phyloP scores from a whole-genome alignment of 1,284 basidiomycete genomes.

The Boletellus deceptivus region DNA sequence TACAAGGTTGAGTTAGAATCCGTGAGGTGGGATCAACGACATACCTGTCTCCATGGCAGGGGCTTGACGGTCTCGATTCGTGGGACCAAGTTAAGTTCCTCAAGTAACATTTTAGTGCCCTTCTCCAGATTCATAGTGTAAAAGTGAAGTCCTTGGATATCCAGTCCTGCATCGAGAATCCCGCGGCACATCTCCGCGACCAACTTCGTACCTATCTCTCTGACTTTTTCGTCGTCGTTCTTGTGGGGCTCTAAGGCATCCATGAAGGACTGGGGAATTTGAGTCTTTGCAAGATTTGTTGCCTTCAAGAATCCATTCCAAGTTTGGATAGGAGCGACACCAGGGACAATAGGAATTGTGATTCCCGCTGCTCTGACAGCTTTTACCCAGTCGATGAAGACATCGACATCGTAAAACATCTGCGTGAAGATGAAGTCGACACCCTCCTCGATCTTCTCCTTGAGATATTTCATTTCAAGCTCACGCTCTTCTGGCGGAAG shows the following conservation, averaged over 20 bases:
- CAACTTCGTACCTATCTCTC: conserved; percentile 84
- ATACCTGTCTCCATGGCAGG: conserved; percentile 87
- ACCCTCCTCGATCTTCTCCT: conserved; percentile 85
- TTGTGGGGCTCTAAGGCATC: conserved; percentile 87
- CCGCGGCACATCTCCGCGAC: conserved; percentile 86
- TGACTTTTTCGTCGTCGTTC: conserved; percentile 88
- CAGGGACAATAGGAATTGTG: conserved; percentile 92
- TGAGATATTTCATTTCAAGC: conserved; percentile 84
- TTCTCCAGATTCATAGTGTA: conserved; percentile 99
- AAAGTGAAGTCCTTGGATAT: conserved; percentile 87
- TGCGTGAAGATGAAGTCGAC: conserved; percentile 93
- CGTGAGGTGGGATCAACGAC: conserved; percentile 33
- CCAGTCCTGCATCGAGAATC: conserved; percentile 77
- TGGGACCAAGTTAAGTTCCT: conserved; percentile 83
- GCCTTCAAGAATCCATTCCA: conserved; percentile 97
- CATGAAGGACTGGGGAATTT: conserved; percentile 80
- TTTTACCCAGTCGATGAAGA: conserved; percentile 86
- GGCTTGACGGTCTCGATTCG: conserved; percentile 86
- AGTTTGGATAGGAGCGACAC: conserved; percentile 96
- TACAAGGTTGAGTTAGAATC: conserved; percentile 47
- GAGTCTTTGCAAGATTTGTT: conserved; percentile 82
- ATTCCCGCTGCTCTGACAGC: conserved; percentile 84
- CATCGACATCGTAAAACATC: conserved; percentile 91
- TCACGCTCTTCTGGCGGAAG: conserved; percentile 73
- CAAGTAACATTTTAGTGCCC: conserved; percentile 88